Base-by-base conservation (phyloP, 2,329 filamentous ascomycete species). In the Calonectria henricotiae region DNA sequence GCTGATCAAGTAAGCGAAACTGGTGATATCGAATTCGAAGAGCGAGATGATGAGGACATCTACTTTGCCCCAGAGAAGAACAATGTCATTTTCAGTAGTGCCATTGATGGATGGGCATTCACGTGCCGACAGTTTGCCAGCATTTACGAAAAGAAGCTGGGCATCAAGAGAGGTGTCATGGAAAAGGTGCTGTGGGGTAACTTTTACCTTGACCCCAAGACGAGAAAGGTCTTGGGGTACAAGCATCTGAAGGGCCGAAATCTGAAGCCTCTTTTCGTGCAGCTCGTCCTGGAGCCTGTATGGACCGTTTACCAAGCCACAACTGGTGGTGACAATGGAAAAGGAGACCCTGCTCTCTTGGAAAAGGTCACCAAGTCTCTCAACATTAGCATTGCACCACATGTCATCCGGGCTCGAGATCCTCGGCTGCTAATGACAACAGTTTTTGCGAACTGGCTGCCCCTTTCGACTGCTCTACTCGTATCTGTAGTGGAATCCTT, bases 51-150 rank as follows among this genome's bases (percentile, higher is more conserved):
- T 78, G 95, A 98, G 81, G 95, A 98, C 81, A 91, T 99, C 30
- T 99, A 99, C 82, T 99, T 99, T 83, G 94, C 96, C 0, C 96
- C 96, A 0, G 96, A 99, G 80, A 97, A 96, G 83, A 98, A 98
- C 82, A 99, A 99, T 79, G 96, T 99, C 81, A 98, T 99, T 73
- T 99, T 99, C 82, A 95, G 94, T 85, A 98, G 96, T 80, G 96
- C 96, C 70, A 93, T 98, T 67, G 96, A 99, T 80, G 96, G 96
- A n/a, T 99, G 96, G 96, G 96, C 96, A 3, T 99, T 99, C 78
- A 99, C 96, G 0, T 92, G 98, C 61, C 90, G 95, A 62, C 96
- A 99, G 78, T 99, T 99, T 80, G 95, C 96, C 20, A 90, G 90
- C 43, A 85, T 98, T 32, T 99, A 98, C 79, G 96, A 98, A 83